Conservation (phyloP, 805 yeast genomes). For the Spathaspora girioi region DNA sequence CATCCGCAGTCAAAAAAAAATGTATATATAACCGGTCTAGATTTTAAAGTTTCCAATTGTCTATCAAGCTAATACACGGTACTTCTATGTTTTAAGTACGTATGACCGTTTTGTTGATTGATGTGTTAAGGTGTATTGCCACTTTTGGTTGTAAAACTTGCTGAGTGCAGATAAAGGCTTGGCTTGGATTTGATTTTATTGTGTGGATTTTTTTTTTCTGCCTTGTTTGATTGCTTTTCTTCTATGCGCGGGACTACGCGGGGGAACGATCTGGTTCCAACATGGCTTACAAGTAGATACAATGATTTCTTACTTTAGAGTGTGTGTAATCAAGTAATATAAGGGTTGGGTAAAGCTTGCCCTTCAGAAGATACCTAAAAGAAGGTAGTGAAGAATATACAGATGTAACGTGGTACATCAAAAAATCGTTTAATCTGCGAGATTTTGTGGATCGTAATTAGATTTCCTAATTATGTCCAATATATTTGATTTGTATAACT, state of each 20-base stretch:
- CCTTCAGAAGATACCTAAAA: too few relatives aligned
- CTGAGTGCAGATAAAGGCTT: too few relatives aligned
- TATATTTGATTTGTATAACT: background rate
- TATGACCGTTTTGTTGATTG: background rate
- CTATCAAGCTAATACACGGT: background rate
- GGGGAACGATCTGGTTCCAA: background rate
- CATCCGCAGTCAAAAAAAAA: slow-evolving; percentile 2
- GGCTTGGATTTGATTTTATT: background rate
- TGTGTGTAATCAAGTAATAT: too few relatives aligned
- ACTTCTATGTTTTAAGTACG: background rate
- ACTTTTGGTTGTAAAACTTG: background rate
- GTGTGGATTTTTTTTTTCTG: background rate
- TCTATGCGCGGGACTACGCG: background rate
- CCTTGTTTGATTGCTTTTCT: background rate
- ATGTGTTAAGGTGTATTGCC: background rate
- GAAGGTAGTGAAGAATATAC: too few relatives aligned
- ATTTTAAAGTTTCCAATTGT: background rate
- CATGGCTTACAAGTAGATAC: background rate
- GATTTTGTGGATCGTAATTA: background rate
- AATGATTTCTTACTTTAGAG: too few relatives aligned
- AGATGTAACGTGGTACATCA: background rate
- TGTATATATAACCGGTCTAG: background rate
- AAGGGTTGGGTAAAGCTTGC: too few relatives aligned
- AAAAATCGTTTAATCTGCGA: too few relatives aligned
- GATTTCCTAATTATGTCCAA: too few relatives aligned